phyloP scores from a whole-genome alignment of 148 eudicot genomes.

The Amaranthus hypochondriacus region DNA sequence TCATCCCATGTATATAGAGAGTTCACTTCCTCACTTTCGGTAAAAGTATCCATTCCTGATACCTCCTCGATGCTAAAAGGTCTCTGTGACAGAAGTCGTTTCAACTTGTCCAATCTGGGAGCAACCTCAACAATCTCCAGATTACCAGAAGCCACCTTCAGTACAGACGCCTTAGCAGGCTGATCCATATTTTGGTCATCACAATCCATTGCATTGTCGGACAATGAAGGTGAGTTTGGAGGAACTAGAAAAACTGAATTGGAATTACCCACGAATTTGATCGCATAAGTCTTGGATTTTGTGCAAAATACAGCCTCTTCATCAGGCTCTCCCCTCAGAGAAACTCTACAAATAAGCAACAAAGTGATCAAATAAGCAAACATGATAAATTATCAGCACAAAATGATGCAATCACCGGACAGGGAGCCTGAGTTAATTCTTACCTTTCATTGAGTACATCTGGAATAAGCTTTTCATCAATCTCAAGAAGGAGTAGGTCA shows the following conservation, averaged over 20 bases:
- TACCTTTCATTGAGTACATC: conserved; percentile 70
- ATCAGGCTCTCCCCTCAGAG: conserved; percentile 74
- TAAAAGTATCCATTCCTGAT: conserved; percentile 34
- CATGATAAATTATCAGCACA: not conserved
- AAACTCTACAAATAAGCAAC: conserved; percentile 41
- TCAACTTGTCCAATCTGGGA: conserved; percentile 81
- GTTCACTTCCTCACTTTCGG: conserved; percentile 21
- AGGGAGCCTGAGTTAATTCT: not conserved
- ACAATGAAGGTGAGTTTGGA: conserved; percentile 30
- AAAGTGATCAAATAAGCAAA: not conserved
- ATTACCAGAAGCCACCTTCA: conserved; percentile 71
- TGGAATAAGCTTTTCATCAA: conserved; percentile 89
- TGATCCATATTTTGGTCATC: conserved; percentile 31
- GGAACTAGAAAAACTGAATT: conserved; percentile 83
- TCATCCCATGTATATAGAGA: conserved; percentile 69
- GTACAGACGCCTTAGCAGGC: conserved; percentile 40
- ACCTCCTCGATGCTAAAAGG: conserved; percentile 53
- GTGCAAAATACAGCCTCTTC: conserved; percentile 96
- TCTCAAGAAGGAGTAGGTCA: conserved; percentile 75
- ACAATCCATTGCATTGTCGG: conserved; percentile 30
- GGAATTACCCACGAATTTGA: conserved; percentile 89
- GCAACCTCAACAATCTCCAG: conserved; percentile 86
- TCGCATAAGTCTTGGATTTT: conserved; percentile 64
- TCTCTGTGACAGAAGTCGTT: conserved; percentile 51
- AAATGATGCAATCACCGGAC: not conserved